A percentile compares a stretch with the other conserved stretches of the same genome.
These are phyloP conservation scores for Polytrichum commune DNA, from an alignment of 225 moss, liverwort and hornwort species.

Conservation along the genomic window DNA sequence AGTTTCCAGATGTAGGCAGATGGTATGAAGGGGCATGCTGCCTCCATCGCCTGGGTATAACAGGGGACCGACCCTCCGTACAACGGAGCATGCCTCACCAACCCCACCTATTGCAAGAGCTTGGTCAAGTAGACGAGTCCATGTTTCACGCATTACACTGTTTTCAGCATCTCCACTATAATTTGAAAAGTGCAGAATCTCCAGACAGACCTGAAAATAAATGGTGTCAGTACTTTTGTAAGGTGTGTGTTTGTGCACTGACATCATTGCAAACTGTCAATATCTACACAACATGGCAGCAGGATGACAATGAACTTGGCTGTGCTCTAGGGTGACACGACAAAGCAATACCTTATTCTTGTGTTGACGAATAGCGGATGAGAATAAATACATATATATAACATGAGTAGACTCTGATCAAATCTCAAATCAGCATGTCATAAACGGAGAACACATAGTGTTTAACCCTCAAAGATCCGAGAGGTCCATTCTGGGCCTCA, in stretches of 20 bases:
- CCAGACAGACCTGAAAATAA: slow-evolving; percentile 80
- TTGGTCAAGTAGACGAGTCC: slow-evolving; percentile 94
- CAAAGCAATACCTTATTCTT: no score
- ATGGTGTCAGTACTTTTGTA: background rate
- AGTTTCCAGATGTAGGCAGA: slow-evolving; percentile 85
- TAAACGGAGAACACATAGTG: no score
- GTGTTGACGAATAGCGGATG: no score
- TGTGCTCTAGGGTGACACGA: no score
- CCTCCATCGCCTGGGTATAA: slow-evolving; percentile 94
- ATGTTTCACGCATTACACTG: slow-evolving; percentile 97
- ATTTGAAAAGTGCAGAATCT: slow-evolving; percentile 95
- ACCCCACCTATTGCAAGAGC: slow-evolving; percentile 81
- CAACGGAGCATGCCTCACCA: slow-evolving; percentile 81
- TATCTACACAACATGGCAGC: no score
- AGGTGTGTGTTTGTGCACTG: background rate
- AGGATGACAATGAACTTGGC: no score
- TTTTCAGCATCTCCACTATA: slow-evolving; percentile 98
- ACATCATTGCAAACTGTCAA: no score
- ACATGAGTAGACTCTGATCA: no score
- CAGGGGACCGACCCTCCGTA: slow-evolving; percentile 84
- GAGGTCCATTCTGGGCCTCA: no score
- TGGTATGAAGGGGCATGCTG: slow-evolving; percentile 87
- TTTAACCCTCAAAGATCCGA: no score
- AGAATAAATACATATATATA: no score
- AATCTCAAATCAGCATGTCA: no score